Evolutionary conservation across 306 rosid genomes (phyloP), one percentile per base, ranked within the genome.

Genomic region (Cicer judaicum): DNA sequence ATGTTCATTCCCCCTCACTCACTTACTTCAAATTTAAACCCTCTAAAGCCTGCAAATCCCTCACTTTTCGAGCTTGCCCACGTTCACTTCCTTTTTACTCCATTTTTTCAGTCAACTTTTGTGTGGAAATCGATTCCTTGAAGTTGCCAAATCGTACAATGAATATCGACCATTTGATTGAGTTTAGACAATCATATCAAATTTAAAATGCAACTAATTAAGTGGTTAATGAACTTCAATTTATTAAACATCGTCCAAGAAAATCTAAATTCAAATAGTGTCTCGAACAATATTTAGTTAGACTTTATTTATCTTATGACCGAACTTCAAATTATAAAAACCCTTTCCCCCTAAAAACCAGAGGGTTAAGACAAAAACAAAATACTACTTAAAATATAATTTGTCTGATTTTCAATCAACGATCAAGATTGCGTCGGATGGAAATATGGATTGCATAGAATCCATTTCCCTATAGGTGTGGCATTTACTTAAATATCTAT

Each of bases 51-150:
- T 86, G 89, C 92, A 84, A 78, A 90, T 90, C 94, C 90, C 96
- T 82, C 88, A 76, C 82, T 86, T 88, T 88, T 83, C 89, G 93
- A 89, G 87, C 95, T 89, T 82, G 79, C 84, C 92, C 92, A 87
- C 85, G 92, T 90, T 89, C 94, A 81, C 85, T 79, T 80, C 67
- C 68, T 87, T 80, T 68, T 83, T 11, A 80, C 80, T 65, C 73
- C 52, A 60, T 47, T 24, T 3, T 52, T 59, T 57, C 64, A 82
- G 85, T 81, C 87, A 87, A 76, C 79, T 57, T 70, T 64, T 74
- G 46, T 39, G 11, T 57, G 6, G 10, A 60, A 13, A 0, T 60
- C 4, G 7, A 34, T 60, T 36, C 0, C 0, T 6, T 60, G n/a
- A 34, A 60, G 18, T 60, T n/a, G 66, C 6, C 4, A 12, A 12